Evolutionary conservation across 177 flowering plant species (phyloP).

Genomic region (Tripterygium wilfordii): DNA sequence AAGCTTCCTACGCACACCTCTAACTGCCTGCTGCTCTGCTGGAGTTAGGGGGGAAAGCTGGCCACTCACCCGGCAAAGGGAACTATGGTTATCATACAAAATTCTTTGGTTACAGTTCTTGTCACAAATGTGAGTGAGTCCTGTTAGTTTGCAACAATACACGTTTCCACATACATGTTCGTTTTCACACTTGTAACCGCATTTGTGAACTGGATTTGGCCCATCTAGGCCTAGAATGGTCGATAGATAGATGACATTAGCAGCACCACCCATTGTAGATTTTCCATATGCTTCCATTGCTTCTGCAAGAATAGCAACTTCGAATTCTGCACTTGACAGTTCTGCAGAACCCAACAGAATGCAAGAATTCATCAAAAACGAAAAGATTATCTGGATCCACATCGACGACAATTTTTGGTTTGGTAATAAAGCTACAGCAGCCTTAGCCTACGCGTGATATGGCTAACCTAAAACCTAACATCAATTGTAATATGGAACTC

Average conservation of each 20-base stretch:
- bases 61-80: conserved; percentile 88
- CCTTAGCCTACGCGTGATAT: no score
- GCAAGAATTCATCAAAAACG: no score
- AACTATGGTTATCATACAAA: conserved; percentile 86
- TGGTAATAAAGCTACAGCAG: no score
- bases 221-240: conserved; percentile 83
- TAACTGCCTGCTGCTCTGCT: conserved; percentile 79
- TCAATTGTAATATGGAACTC: no score
- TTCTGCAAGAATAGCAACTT: no score
- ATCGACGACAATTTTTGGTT: no score
- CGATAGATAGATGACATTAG: conserved; percentile 85
- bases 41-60: conserved; percentile 75
- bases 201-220: conserved; percentile 64
- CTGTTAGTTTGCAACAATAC: conserved; percentile 90
- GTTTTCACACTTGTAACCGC: conserved; percentile 88
- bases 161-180: conserved; percentile 89
- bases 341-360: no score
- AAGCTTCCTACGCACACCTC: conserved; percentile 89
- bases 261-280: conserved; percentile 52
- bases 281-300: conserved; percentile 83
- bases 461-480: no score
- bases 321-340: no score
- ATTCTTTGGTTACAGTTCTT: conserved; percentile 98
- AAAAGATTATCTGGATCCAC: no score
- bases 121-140: conserved; percentile 92